phyloP scores from a whole-genome alignment of 2,329 filamentous ascomycete species.

The Calonectria hongkongensis region DNA sequence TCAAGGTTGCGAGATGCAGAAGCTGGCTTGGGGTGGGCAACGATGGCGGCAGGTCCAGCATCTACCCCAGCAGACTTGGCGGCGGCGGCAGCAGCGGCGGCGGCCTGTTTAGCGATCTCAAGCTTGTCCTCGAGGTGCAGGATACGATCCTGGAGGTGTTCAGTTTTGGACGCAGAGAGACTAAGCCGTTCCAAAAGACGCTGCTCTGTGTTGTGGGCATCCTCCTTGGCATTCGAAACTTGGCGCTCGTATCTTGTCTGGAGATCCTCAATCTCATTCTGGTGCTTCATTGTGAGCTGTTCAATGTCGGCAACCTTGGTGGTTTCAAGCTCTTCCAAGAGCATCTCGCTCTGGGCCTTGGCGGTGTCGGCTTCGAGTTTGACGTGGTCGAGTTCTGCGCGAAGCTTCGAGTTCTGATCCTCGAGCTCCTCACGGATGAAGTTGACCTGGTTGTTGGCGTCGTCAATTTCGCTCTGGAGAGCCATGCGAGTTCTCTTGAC shows the following conservation, averaged over 20 bases:
- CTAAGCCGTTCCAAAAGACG: conserved; percentile 88
- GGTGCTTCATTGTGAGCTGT: conserved; percentile 74
- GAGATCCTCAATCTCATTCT: conserved; percentile 83
- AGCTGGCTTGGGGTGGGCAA: conserved; percentile 49
- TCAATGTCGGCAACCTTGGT: conserved; percentile 76
- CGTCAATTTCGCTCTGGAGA: conserved; percentile 88
- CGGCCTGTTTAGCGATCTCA: conserved; percentile 91
- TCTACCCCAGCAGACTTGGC: conserved; percentile 75
- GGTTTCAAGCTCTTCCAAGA: conserved; percentile 86
- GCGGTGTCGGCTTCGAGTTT: conserved; percentile 87
- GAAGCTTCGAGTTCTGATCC: conserved; percentile 82
- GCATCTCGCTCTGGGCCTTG: conserved; percentile 87
- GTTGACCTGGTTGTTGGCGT: conserved; percentile 90
- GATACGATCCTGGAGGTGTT: conserved; percentile 90
- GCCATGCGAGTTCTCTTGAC: conserved; percentile 86
- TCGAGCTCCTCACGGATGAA: conserved; percentile 88
- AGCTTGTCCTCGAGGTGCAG: conserved; percentile 92
- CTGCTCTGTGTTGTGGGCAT: conserved; percentile 86
- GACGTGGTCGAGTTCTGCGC: conserved; percentile 84
- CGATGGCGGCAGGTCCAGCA: conserved; percentile 49
- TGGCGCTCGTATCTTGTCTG: conserved; percentile 84
- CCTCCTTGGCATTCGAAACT: conserved; percentile 84
- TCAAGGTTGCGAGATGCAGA: conserved; percentile 63
- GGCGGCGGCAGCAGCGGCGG: conserved; percentile 86
- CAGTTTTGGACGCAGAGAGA: conserved; percentile 88